Percentiles rank a stretch among this genome's conserved stretches.
phyloP scores from a whole-genome alignment of 805 yeast genomes.

The Barnettozyma californica region DNA sequence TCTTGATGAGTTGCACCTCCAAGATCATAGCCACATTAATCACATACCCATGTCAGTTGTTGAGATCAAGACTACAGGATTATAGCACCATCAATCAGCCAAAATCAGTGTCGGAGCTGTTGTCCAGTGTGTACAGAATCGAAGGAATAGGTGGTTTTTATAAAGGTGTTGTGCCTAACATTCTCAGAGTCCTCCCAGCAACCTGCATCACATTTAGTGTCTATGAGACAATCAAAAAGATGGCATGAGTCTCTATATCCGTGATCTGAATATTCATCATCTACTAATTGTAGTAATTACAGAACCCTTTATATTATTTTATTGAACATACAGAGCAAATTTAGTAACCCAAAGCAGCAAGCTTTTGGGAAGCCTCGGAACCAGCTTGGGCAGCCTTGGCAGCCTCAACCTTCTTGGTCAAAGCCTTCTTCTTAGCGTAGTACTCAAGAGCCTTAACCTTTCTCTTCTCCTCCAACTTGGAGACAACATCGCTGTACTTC shows the following conservation, averaged over 20 bases:
- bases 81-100: constrained; percentile 28
- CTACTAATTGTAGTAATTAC: constrained; percentile 4
- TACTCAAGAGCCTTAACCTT: constrained; percentile 98
- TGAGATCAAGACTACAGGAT: constrained; percentile 70
- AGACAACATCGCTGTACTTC: constrained; percentile 98
- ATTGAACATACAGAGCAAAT: constrained; percentile 10
- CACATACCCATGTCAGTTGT: constrained; percentile 81
- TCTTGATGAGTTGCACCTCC: constrained; percentile 60
- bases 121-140: constrained; percentile 33
- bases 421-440: constrained; percentile 98
- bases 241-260: neutral
- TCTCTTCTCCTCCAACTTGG: constrained; percentile 98
- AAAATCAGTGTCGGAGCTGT: constrained; percentile 28
- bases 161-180: constrained; percentile 74
- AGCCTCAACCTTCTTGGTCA: constrained; percentile 83
- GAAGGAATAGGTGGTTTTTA: constrained; percentile 72
- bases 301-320: constrained; percentile 13
- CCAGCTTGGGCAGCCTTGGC: constrained; percentile 86
- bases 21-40: constrained; percentile 62
- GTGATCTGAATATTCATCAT: neutral
- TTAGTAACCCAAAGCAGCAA: constrained; percentile 98
- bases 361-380: constrained; percentile 86
- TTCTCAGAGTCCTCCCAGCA: constrained; percentile 83
- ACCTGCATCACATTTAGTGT: constrained; percentile 86
- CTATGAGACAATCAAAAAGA: constrained; percentile 57